Percentiles rank a stretch among this genome's conserved stretches.
phyloP scores from a whole-genome alignment of 257 asterid species.

The Primulina tabacum region DNA sequence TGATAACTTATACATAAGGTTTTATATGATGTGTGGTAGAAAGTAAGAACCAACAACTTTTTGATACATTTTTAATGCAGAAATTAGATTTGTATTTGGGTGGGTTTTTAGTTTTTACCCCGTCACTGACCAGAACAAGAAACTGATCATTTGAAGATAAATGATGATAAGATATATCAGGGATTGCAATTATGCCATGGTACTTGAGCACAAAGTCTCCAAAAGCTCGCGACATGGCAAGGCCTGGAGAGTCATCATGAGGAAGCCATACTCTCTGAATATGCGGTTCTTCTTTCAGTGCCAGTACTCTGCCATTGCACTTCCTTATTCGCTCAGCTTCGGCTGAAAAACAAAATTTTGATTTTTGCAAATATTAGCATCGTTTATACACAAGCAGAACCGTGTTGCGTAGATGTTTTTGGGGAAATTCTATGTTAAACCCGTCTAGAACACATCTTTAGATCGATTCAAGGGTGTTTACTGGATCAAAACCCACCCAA shows the following conservation, averaged over 20 bases:
- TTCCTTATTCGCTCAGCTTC: slow-evolving; percentile 80
- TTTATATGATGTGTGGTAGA: too few species aligned
- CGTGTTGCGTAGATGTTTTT: too few species aligned
- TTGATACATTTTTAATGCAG: neutral
- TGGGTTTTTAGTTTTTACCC: slow-evolving; percentile 38
- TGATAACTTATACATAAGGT: too few species aligned
- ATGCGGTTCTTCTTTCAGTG: slow-evolving; percentile 64
- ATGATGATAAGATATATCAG: slow-evolving; percentile 56
- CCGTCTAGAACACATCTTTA: neutral
- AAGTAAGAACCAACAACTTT: too few species aligned
- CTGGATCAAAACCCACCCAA: neutral
- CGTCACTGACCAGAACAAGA: slow-evolving; percentile 79
- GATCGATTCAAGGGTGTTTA: neutral
- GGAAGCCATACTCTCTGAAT: slow-evolving; percentile 80
- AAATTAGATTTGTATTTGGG: too few species aligned
- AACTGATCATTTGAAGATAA: slow-evolving; percentile 57
- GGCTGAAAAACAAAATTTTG: slow-evolving; percentile 34
- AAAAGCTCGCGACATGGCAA: slow-evolving; percentile 86
- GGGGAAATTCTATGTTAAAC: neutral
- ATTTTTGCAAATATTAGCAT: neutral
- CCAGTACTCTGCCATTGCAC: slow-evolving; percentile 67
- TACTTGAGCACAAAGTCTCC: slow-evolving; percentile 72
- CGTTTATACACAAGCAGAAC: neutral
- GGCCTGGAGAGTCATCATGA: slow-evolving; percentile 66
- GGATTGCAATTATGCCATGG: slow-evolving; percentile 63